Percentiles rank a stretch among this genome's conserved stretches.
Conservation (phyloP, 768 basidiomycete species). For the Serpula lacrymans region DNA sequence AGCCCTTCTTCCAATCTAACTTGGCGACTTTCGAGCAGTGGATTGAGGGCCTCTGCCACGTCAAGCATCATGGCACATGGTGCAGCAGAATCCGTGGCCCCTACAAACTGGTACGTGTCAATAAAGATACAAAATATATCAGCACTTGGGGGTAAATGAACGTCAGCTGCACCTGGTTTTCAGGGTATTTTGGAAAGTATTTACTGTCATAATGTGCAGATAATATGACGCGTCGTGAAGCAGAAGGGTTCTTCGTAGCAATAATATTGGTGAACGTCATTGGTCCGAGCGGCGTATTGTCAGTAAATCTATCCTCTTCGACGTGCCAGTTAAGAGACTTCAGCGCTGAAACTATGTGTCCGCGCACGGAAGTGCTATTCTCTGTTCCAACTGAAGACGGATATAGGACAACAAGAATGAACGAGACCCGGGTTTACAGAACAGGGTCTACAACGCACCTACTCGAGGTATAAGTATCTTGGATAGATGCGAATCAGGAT, state of each 20-base stretch:
- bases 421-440: conserved; percentile 5
- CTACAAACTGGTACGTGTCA: conserved; percentile 68
- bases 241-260: conserved; percentile 90
- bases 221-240: conserved; percentile 77
- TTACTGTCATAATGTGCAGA: conserved; percentile 95
- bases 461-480: conserved; percentile 84
- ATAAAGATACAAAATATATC: conserved; percentile 5
- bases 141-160: neutral
- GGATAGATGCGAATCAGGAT: conserved; percentile 72
- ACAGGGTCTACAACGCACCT: conserved; percentile 48
- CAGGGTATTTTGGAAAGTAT: conserved; percentile 67
- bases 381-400: conserved; percentile 54
- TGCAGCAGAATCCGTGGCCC: conserved; percentile 96
- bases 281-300: conserved; percentile 74
- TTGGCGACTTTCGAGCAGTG: conserved; percentile 60
- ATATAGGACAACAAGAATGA: neutral
- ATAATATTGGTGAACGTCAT: conserved; percentile 87
- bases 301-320: conserved; percentile 80
- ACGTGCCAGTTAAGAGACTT: conserved; percentile 80
- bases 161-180: conserved; percentile 57
- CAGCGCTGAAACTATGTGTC: conserved; percentile 75
- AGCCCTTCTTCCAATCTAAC: conserved; percentile 50
- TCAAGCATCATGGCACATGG: conserved; percentile 94
- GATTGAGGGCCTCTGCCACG: conserved; percentile 79
- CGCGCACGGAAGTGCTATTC: conserved; percentile 78